Percentiles rank a stretch among this genome's conserved stretches.
phyloP scores from a whole-genome alignment of 345 rosid genomes.

The Lepidium aucheri region DNA sequence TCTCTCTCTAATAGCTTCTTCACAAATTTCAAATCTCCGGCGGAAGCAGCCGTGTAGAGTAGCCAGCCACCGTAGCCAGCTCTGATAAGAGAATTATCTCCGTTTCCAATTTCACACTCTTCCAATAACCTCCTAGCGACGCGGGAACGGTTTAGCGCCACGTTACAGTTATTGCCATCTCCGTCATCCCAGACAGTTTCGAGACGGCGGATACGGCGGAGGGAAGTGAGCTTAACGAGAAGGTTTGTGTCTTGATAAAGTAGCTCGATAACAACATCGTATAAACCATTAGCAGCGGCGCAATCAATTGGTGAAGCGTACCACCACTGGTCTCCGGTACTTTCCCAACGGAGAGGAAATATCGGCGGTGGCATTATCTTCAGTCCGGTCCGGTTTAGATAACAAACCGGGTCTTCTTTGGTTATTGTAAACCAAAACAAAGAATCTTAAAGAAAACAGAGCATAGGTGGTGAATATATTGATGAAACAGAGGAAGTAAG shows the following conservation, averaged over 20 bases:
- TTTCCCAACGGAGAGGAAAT: constrained; percentile 97
- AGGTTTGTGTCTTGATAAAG: constrained; percentile 87
- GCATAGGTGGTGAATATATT: background rate
- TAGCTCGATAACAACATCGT: constrained; percentile 76
- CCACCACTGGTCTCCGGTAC: constrained; percentile 99
- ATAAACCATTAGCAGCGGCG: constrained; percentile 93
- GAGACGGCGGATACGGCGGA: constrained; percentile 91
- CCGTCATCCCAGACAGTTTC: constrained; percentile 97
- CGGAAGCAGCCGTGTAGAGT: constrained; percentile 88
- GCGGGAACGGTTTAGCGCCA: constrained; percentile 55
- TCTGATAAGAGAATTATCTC: constrained; percentile 61
- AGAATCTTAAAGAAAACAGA: background rate
- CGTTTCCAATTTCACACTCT: constrained; percentile 54
- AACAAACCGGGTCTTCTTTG: background rate
- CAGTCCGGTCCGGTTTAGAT: constrained; percentile 6
- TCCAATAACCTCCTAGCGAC: constrained; percentile 59
- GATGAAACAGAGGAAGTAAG: constrained; percentile 5
- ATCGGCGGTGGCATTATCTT: constrained; percentile 53
- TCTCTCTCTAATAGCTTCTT: constrained; percentile 58
- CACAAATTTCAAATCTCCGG: constrained; percentile 73
- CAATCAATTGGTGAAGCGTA: constrained; percentile 91
- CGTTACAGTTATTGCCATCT: constrained; percentile 52
- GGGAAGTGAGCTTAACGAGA: constrained; percentile 94
- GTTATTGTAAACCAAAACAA: background rate
- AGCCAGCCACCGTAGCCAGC: constrained; percentile 99